Evolutionary conservation across 768 basidiomycete genomes (phyloP).

Genomic region (Candolleomyces efflorescens): DNA sequence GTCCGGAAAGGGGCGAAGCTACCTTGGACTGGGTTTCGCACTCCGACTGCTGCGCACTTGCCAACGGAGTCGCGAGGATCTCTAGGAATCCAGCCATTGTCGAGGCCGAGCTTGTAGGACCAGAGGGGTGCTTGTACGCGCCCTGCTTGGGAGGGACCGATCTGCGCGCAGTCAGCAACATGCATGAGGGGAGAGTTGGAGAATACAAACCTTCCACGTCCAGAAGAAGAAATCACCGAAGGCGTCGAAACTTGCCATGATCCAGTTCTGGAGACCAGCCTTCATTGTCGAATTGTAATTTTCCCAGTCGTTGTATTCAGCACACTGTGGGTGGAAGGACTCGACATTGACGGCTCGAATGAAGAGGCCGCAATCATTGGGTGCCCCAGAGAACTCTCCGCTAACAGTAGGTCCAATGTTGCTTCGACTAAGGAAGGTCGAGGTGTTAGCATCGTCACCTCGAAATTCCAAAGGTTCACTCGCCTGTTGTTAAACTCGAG

Average conservation of each 20-base stretch:
- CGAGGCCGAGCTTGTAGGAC: constrained; percentile 45
- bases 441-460: constrained; percentile 15
- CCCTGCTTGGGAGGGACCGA: constrained; percentile 43
- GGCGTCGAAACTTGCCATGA: constrained; percentile 45
- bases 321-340: constrained; percentile 36
- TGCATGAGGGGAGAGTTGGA: constrained; percentile 36
- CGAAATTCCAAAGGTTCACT: constrained; percentile 24
- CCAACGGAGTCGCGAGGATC: constrained; percentile 66
- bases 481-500: constrained; percentile 46
- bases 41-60: constrained; percentile 51
- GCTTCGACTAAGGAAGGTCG: constrained; percentile 24
- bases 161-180: constrained; percentile 14
- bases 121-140: constrained; percentile 33
- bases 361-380: constrained; percentile 55
- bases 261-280: constrained; percentile 45
- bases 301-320: constrained; percentile 47
- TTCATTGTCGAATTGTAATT: constrained; percentile 42
- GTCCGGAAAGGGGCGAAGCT: constrained; percentile 52
- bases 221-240: constrained; percentile 42
- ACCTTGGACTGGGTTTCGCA: constrained; percentile 27
- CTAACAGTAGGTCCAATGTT: constrained; percentile 67
- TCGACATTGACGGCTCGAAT: constrained; percentile 18
- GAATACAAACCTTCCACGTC: constrained; percentile 48
- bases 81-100: constrained; percentile 71
- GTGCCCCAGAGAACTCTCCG: constrained; percentile 73